Base-by-base conservation (phyloP, 345 rosid species). In the Cardamine occulta region DNA sequence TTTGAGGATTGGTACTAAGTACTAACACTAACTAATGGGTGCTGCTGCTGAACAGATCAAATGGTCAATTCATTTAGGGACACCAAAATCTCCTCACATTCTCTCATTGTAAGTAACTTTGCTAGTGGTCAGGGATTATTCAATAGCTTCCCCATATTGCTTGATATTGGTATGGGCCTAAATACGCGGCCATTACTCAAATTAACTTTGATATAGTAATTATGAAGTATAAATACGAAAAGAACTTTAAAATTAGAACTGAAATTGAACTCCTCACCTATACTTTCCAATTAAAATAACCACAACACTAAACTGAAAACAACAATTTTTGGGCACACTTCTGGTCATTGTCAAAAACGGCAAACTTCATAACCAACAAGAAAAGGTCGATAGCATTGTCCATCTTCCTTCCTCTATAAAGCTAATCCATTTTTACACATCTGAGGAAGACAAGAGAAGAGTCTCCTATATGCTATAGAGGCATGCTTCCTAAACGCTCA, bases 151-250 rank as follows among this genome's bases (percentile, higher is more conserved):
- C n/a, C 12, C 57, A 21, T 19, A 23, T 52, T 52, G 32, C 1
- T 54, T 54, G 59, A 53, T 53, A 53, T 26, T 24, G 56, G n/a
- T n/a, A n/a, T 51, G 58, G 58, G 32, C 34, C 32, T 24, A 28
- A 17, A 45, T 15, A 28, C 18, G 14, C 13, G 19, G 60, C 37
- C 37, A n/a, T 7, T 10, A 44, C 17, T 44, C 2, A 29, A 1
- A 29, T 24, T 18, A 28, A 7, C 15, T 23, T 52, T 52, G 29
- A 51, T 9, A 21, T 19, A 19, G 52, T 45, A 45, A 15, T 15
- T 6, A 17, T 47, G 52, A 17, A 17, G 52, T 47, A 47, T 7
- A 47, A 17, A 48, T 48, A 48, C 52, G 52, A 7, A 42, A 44
- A 44, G 10, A 48, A 48, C 24, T 17, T 6, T 9, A 48, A 48